Percentiles rank a stretch among this genome's conserved stretches.
Conservation (phyloP, 306 rosid genomes). For the Vicia faba region DNA sequence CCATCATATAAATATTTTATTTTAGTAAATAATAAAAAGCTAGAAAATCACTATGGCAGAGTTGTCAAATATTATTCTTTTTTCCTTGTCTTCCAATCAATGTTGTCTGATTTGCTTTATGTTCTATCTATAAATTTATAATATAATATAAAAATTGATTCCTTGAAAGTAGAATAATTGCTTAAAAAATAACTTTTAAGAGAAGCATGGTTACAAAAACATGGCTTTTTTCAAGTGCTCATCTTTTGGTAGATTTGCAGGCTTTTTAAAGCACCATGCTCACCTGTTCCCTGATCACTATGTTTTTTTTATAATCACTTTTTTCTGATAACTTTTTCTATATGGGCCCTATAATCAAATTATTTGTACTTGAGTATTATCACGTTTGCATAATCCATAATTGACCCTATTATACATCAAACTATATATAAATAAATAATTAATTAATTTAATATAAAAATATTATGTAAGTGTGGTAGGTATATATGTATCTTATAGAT, state of each 20-base stretch:
- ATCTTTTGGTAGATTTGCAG: conserved; percentile 71
- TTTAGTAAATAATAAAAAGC: conserved; percentile 9
- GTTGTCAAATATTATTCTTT: conserved; percentile 48
- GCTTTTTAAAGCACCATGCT: conserved; percentile 68
- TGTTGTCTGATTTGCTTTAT: conserved; percentile 9
- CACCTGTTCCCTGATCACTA: conserved; percentile 60
- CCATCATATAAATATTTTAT: conserved; percentile 36
- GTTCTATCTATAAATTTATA: conserved; percentile 13
- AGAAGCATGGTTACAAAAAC: conserved; percentile 44
- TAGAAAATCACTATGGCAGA: conserved; percentile 1
- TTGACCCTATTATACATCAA: conserved; percentile 8
- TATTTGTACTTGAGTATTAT: conserved; percentile 37
- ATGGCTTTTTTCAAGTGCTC: conserved; percentile 51
- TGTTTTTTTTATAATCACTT: conserved; percentile 33
- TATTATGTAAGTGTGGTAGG: conserved; percentile 35
- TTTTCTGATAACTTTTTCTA: conserved; percentile 34
- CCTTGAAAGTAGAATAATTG: conserved; percentile 36
- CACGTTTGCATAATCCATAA: conserved; percentile 36
- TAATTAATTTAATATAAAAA: background rate
- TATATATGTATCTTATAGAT: background rate
- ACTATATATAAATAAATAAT: conserved; percentile 16
- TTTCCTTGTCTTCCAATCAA: conserved; percentile 27
- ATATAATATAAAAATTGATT: conserved; percentile 15
- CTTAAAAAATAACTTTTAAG: conserved; percentile 9
- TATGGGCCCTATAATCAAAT: conserved; percentile 30